Base-by-base conservation (phyloP, 305 asterid genomes). In the Fraxinus paxiana region DNA sequence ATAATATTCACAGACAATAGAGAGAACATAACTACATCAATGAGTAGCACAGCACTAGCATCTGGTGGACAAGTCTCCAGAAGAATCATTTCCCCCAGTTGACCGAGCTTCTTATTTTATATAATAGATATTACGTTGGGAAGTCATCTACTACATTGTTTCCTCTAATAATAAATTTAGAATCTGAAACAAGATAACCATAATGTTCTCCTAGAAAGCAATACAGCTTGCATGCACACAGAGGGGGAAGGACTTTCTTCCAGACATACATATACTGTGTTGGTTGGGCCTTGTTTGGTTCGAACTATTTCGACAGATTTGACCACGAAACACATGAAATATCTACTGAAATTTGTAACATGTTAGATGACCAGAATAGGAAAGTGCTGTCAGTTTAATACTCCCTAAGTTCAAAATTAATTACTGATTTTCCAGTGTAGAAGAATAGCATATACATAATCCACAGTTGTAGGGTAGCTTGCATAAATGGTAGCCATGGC, bases 11-110 rank as follows among this genome's bases (percentile, higher is more conserved):
- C 65, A 17, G 65, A 28, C 34, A 69, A 37, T 9, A 75, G 75
- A 33, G 74, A 35, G 41, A 83, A 28, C 73, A 79, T 38, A 75
- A 24, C 28, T 30, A 54, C 69, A 75, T 67, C 22, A 4, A 67
- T 76, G 75, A 75, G 83, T 70, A 43, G 73, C 30, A 77, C 79
- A 76, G n/a, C 71, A 76, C 10, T 34, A 76, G 30, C 28, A 6
- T 18, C 75, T 2, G 67, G 75, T 28, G 35, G 37, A 67, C 73
- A 26, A 26, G 26, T 2, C 37, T 67, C 37, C 17, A 67, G 18
- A 67, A 28, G 73, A 67, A 26, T 13, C 18, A 8, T 63, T 63
- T 63, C 15, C 13, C n/a, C 31, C 71, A 61, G 12, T 20, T 8
- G 31, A 56, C 8, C 65, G 18, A 18, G 67, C 67, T 18, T 56